Percentiles rank a stretch among this genome's conserved stretches.
These are phyloP conservation scores for Balansia obtecta DNA, from an alignment of 2,329 filamentous ascomycete species.

Conservation along the genomic window DNA sequence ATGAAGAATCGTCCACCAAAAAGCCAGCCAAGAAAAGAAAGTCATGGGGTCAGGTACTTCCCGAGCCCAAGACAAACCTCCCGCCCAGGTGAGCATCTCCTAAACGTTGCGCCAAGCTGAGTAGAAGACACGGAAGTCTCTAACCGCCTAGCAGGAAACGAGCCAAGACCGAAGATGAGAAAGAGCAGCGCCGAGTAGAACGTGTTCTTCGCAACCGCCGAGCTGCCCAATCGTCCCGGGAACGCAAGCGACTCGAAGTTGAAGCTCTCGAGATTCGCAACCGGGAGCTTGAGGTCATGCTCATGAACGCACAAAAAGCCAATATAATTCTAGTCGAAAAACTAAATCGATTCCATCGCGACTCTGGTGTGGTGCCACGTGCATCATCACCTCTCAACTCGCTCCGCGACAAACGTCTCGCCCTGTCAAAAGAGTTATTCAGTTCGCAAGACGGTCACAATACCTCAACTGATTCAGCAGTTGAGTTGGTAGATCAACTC, in stretches of 20 bases:
- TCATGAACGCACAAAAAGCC: slow-evolving; percentile 46
- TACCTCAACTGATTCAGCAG: slow-evolving; percentile 16
- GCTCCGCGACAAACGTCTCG: slow-evolving; percentile 35
- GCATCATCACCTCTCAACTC: slow-evolving; percentile 29
- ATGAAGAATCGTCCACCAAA: slow-evolving; percentile 36
- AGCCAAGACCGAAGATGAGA: slow-evolving; percentile 97
- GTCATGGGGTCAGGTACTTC: slow-evolving; percentile 95
- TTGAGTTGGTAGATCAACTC: slow-evolving; percentile 30
- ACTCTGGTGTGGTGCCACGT: slow-evolving; percentile 27
- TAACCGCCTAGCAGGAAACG: slow-evolving; percentile 53
- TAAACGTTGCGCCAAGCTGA: too few species aligned
- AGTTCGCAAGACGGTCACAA: slow-evolving; percentile 30
- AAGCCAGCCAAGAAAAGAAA: slow-evolving; percentile 87
- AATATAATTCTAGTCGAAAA: slow-evolving; percentile 37
- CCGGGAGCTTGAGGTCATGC: slow-evolving; percentile 51
- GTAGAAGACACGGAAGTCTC: too few species aligned
- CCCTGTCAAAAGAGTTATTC: slow-evolving; percentile 48
- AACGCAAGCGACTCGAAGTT: slow-evolving; percentile 80
- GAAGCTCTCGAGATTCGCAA: slow-evolving; percentile 74
- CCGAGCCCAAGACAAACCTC: slow-evolving; percentile 91
- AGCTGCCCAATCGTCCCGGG: slow-evolving; percentile 89
- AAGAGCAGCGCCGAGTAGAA: slow-evolving; percentile 95
- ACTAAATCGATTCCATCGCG: slow-evolving; percentile 34
- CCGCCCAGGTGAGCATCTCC: slow-evolving; percentile 60
- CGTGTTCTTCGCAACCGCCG: slow-evolving; percentile 92